Base-by-base conservation (phyloP, 2,329 filamentous ascomycete species). In the Cladosporium sp. region DNA sequence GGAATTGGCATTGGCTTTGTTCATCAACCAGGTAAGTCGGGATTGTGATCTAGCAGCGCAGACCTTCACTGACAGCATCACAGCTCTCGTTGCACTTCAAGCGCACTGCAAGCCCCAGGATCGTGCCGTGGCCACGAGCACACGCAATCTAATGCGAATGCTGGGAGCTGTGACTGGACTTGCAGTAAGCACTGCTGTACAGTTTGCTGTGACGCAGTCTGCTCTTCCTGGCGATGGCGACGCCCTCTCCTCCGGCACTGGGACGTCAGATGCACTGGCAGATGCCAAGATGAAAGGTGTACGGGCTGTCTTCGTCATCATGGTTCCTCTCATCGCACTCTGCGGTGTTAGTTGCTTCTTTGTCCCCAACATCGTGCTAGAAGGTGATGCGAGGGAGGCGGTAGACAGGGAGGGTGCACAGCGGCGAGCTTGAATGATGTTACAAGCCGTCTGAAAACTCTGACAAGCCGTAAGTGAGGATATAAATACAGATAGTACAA, bases 251-350 rank as follows among this genome's bases (percentile, higher is more conserved):
- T 26, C 28, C 12, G 21, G 32, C n/a, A n/a, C n/a, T 8, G 21
- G 34, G n/a, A 15, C n/a, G 18, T 51, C 59, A 12, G 59, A 52
- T 7, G 44, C 18, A 24, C 34, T 57, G 51, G 51, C 61, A 2
- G 51, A 64, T 8, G 61, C 61, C 18, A 54, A 64, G 36, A 64
- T 64, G 61, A 57, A 57, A 55, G 61, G 61, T 5, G 44, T 64
- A 4, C 34, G 61, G n/a, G 61, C 61, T 55, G 61, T 64, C 1
- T 64, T 64, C 38, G 57, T 57, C 26, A 64, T 64, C 8, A 64
- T 64, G 61, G 34, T 64, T 4, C 61, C 61, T 30, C 18, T 64
- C 18, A 64, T 64, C 2, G 61, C 49, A 1, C 24, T 64, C 6
- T 64, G 61, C 36, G 61, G 61, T 15, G 18, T 47, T 5, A 18